Conservation (phyloP, 2,329 filamentous ascomycete genomes). For the Scolecobasidium constrictum region DNA sequence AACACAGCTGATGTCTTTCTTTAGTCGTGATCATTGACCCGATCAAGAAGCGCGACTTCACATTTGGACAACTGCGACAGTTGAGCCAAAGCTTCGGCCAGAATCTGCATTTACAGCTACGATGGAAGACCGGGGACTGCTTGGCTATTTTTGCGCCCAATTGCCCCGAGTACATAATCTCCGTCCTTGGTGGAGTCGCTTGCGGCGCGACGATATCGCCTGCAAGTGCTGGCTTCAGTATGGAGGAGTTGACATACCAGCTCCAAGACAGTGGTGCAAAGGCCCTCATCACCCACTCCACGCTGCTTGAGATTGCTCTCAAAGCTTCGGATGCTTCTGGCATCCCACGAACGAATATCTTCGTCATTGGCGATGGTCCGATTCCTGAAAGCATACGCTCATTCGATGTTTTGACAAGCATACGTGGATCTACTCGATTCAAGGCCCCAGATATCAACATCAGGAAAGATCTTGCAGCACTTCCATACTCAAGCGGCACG, state of each 20-base stretch:
- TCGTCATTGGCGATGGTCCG: slow-evolving; percentile 20
- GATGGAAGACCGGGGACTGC: slow-evolving; percentile 76
- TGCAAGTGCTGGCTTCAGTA: slow-evolving; percentile 79
- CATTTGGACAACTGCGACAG: not conserved
- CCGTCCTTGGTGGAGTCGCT: slow-evolving; percentile 64
- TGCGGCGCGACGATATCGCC: slow-evolving; percentile 77
- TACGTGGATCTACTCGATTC: slow-evolving; percentile 47
- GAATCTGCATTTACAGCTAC: not conserved
- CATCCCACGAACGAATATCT: slow-evolving; percentile 33
- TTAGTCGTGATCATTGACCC: not conserved
- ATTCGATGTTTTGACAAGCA: slow-evolving; percentile 59
- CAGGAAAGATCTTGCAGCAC: slow-evolving; percentile 63
- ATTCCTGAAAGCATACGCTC: slow-evolving; percentile 21
- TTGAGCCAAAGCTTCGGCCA: not conserved
- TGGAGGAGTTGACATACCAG: slow-evolving; percentile 74
- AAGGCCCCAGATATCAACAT: slow-evolving; percentile 54
- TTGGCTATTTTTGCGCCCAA: slow-evolving; percentile 78
- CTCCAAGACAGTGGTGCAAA: slow-evolving; percentile 67
- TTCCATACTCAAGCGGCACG: slow-evolving; percentile 85
- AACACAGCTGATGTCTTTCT: too few species aligned
- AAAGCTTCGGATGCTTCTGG: slow-evolving; percentile 60
- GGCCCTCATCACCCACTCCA: slow-evolving; percentile 61
- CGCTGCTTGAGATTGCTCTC: slow-evolving; percentile 52
- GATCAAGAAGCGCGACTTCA: not conserved
- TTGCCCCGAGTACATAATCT: slow-evolving; percentile 65